Percentiles rank a stretch among this genome's conserved stretches.
Evolutionary conservation across 208 protist species (phyloP).

Genomic region (Naegleria gruberi): DNA sequence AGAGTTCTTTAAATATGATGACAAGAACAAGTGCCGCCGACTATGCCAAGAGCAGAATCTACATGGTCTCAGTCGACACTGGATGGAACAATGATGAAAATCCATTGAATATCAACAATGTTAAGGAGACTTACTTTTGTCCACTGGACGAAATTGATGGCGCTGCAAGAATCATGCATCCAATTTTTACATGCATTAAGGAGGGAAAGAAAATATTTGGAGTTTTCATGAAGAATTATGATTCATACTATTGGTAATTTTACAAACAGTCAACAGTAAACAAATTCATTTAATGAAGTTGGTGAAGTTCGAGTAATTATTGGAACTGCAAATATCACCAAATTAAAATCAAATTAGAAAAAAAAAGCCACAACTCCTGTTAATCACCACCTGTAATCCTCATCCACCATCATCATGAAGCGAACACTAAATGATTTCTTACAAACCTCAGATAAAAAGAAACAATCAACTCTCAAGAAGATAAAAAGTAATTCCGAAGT

Average conservation of each 20-base stretch:
- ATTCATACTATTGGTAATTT: constrained; percentile 18
- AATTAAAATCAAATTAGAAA: no score
- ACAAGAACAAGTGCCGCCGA: constrained; percentile 49
- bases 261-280: no score
- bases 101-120: constrained; percentile 29
- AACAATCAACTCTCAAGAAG: no score
- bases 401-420: no score
- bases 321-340: no score
- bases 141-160: constrained; percentile 67
- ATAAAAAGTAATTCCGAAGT: no score
- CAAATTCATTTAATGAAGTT: no score
- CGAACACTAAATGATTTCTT: no score
- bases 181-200: constrained; percentile 31
- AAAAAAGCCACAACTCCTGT: no score
- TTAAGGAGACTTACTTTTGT: neutral
- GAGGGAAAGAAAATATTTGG: neutral
- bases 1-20: constrained; percentile 67
- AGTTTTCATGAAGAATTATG: constrained; percentile 29
- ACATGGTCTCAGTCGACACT: constrained; percentile 67
- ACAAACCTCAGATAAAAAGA: no score
- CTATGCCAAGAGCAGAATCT: constrained; percentile 48
- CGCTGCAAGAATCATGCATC: constrained; percentile 56
- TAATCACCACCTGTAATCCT: no score
- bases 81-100: constrained; percentile 70
- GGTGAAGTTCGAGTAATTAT: no score